A percentile compares a stretch with the other conserved stretches of the same genome.
Conservation (phyloP, 371 early-diverging fungal genomes). For the Amoeboradix gromovi region DNA sequence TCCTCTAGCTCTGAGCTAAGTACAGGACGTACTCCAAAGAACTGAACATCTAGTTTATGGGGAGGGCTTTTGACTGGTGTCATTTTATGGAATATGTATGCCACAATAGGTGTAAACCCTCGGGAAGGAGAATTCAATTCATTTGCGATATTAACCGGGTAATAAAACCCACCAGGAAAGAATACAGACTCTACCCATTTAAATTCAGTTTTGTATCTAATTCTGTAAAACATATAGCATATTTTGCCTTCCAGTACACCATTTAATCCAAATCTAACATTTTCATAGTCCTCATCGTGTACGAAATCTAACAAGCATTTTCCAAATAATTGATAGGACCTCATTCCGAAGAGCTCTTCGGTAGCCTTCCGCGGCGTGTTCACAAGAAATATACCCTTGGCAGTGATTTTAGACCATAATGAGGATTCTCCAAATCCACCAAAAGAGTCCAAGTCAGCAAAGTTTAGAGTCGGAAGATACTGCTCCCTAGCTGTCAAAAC, state of each 20-base stretch:
- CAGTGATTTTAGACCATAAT: slow-evolving; percentile 8
- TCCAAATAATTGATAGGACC: slow-evolving; percentile 17
- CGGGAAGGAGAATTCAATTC: neutral
- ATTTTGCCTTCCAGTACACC: neutral
- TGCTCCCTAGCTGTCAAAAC: slow-evolving; percentile 10
- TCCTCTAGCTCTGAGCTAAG: neutral
- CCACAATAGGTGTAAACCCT: neutral
- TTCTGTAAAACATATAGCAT: neutral
- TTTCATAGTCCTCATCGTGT: slow-evolving; percentile 17
- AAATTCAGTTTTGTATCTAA: neutral
- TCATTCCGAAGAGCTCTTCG: slow-evolving; percentile 14
- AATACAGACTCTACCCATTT: neutral
- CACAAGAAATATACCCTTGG: slow-evolving; percentile 23
- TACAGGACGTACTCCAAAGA: neutral
- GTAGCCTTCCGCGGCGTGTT: slow-evolving; percentile 11
- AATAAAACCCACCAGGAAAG: neutral
- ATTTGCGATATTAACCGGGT: neutral
- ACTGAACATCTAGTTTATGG: neutral
- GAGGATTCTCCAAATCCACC: slow-evolving; percentile 30
- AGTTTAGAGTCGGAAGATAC: slow-evolving; percentile 7
- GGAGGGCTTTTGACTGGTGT: neutral
- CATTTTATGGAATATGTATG: neutral
- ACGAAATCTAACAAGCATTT: slow-evolving; percentile 22
- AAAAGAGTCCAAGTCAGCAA: slow-evolving; percentile 3
- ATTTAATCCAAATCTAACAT: neutral